phyloP scores from a whole-genome alignment of 108 stramenopile genomes.

The Cylindrotheca closterium region DNA sequence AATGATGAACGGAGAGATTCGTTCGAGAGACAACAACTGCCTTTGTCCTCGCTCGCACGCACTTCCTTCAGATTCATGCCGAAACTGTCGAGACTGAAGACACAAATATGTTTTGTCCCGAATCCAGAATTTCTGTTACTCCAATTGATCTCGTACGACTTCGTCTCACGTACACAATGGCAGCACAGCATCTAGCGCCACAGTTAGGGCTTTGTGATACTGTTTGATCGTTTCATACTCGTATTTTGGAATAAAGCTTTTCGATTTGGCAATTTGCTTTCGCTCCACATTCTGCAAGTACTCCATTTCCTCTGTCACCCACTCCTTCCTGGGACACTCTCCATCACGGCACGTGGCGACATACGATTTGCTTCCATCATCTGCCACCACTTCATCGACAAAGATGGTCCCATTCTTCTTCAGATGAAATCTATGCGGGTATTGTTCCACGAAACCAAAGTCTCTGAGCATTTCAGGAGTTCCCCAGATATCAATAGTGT shows the following conservation, averaged over 20 bases:
- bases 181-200: background rate
- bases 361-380: background rate
- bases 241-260: background rate
- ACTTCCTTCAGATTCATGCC: too few relatives aligned
- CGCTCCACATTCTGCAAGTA: background rate
- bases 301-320: background rate
- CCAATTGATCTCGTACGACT: too few relatives aligned
- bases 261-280: background rate
- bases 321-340: background rate
- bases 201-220: background rate
- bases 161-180: too few relatives aligned
- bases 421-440: conserved; percentile 34
- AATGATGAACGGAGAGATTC: too few relatives aligned
- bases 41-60: too few relatives aligned
- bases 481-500: conserved; percentile 5
- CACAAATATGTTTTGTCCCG: too few relatives aligned
- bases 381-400: background rate
- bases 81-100: too few relatives aligned
- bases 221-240: background rate
- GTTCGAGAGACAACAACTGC: too few relatives aligned
- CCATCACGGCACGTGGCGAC: background rate
- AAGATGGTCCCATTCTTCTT: background rate
- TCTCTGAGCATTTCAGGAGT: conserved; percentile 31
- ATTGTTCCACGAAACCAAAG: conserved; percentile 33
- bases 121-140: too few relatives aligned